Evolutionary conservation across 2,329 filamentous ascomycete species (phyloP).

Genomic region (Coniochaeta prunicola): DNA sequence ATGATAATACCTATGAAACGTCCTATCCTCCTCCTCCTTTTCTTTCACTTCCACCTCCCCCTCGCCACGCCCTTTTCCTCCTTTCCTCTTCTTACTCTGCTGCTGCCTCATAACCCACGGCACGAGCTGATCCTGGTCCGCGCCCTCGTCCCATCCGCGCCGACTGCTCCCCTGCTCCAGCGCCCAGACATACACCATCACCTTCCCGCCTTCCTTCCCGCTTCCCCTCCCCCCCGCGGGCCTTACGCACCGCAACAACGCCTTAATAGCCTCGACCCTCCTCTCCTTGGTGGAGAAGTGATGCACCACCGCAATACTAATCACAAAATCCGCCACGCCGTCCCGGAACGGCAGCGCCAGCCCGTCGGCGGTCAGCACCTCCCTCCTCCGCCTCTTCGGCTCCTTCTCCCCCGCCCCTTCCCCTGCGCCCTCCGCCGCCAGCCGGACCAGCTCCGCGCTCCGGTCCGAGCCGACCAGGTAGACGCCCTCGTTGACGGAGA

Average conservation of each 20-base stretch:
- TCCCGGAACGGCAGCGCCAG: conserved; percentile 72
- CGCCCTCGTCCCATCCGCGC: conserved; percentile 78
- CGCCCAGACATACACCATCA: conserved; percentile 89
- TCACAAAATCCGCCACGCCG: conserved; percentile 65
- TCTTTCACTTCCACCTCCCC: conserved; percentile 8
- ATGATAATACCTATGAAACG: conserved; percentile 90
- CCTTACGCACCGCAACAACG: conserved; percentile 61
- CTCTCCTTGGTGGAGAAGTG: conserved; percentile 76
- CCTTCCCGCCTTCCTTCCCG: conserved; percentile 46
- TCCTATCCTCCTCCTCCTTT: conserved; percentile 32
- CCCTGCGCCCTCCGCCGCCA: conserved; percentile 32
- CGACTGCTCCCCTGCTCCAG: conserved; percentile 84
- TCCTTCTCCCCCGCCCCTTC: conserved; percentile 6
- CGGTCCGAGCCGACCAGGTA: conserved; percentile 83
- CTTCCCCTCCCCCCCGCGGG: conserved; percentile 8
- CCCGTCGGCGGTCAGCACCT: conserved; percentile 73
- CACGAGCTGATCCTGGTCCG: conserved; percentile 87
- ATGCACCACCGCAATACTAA: conserved; percentile 90
- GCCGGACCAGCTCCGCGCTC: conserved; percentile 49
- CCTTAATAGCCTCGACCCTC: conserved; percentile 63
- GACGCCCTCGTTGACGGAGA: conserved; percentile 67
- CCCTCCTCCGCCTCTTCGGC: conserved; percentile 18
- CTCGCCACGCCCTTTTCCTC: not conserved
- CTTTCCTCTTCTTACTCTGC: conserved; percentile 11
- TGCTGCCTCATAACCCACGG: conserved; percentile 72